These are phyloP conservation scores for Calocybe gambosa DNA, from an alignment of 1,284 basidiomycete genomes.

Conservation along the genomic window DNA sequence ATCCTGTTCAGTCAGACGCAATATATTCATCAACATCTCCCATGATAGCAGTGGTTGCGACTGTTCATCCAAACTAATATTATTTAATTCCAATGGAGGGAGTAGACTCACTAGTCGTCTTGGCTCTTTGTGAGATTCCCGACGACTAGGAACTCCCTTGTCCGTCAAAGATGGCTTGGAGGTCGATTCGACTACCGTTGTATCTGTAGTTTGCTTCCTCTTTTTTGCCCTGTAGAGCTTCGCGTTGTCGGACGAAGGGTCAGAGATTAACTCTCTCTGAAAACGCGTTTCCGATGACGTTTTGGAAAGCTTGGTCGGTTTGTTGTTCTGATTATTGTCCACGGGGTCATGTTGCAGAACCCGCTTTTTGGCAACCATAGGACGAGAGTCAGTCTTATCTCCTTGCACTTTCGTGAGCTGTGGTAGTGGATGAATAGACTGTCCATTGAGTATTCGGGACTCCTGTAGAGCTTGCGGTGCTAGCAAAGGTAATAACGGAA, in stretches of 20 bases:
- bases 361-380: not conserved
- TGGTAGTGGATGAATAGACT: not conserved
- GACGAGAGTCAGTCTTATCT: not conserved
- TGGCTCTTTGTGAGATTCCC: not conserved
- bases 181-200: not conserved
- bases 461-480: constrained; percentile 1
- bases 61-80: not conserved
- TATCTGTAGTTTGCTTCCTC: constrained; percentile 1
- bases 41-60: constrained; percentile 8
- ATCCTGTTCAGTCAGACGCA: not conserved
- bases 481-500: not conserved
- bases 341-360: not conserved
- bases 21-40: constrained; percentile 9
- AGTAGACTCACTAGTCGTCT: constrained; percentile 3
- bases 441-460: constrained; percentile 1
- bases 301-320: not conserved
- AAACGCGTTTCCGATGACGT: not conserved
- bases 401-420: not conserved
- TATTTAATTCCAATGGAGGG: not conserved
- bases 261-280: not conserved
- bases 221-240: not conserved
- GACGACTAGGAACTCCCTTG: not conserved
- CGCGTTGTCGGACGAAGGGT: not conserved
- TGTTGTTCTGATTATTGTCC: constrained; percentile 2
- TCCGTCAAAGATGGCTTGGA: not conserved